Conservation (phyloP, 129 eudicot genomes). For the Lactuca sativa region DNA sequence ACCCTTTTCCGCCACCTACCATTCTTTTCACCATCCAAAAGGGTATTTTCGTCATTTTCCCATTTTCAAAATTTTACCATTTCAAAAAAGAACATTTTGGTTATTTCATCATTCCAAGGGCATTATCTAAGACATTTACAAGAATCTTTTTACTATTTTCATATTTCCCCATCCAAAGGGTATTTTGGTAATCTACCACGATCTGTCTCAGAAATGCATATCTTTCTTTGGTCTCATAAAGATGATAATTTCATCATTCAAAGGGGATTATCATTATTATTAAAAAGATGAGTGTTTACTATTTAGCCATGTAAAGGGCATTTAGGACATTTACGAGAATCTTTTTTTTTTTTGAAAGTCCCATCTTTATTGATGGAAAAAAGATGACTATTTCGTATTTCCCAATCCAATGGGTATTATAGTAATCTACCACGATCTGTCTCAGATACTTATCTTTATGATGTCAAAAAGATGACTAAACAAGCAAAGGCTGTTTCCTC, state of each 20-base stretch:
- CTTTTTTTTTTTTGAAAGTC: too few species aligned
- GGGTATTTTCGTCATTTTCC: constrained; percentile 1
- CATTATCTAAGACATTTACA: too few species aligned
- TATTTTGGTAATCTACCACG: too few species aligned
- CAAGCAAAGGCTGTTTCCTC: constrained; percentile 8
- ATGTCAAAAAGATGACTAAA: constrained; percentile 11
- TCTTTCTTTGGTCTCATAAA: neutral
- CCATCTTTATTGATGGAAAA: too few species aligned
- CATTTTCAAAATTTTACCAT: neutral
- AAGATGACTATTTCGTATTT: too few species aligned
- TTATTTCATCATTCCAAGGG: too few species aligned
- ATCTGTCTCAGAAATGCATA: neutral
- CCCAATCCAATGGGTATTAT: neutral
- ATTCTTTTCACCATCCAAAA: neutral
- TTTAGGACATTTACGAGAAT: too few species aligned
- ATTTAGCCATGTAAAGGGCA: too few species aligned
- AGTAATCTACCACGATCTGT: neutral
- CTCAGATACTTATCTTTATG: neutral
- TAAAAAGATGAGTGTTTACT: neutral
- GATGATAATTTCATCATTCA: neutral
- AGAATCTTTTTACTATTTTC: too few species aligned
- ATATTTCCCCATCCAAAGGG: too few species aligned
- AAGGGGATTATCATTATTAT: neutral
- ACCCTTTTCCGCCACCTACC: constrained; percentile 12
- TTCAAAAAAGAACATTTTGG: too few species aligned